A percentile compares a stretch with the other conserved stretches of the same genome.
phyloP scores from a whole-genome alignment of 1,284 basidiomycete genomes.

The Ceratobasidium papillatum region DNA sequence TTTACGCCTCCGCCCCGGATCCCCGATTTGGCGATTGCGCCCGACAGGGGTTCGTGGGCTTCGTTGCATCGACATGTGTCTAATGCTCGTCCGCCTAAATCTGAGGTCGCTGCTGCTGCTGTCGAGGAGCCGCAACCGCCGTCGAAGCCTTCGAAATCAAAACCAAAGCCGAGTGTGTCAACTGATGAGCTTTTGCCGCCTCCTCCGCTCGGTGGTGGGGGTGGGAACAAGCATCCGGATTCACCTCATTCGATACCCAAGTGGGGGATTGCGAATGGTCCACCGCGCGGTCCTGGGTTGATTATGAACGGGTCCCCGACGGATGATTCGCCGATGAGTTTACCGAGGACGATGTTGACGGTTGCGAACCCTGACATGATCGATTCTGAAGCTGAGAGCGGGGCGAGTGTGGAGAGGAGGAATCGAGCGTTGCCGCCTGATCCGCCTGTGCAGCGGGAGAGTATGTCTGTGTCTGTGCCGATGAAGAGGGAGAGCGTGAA shows the following conservation, averaged over 20 bases:
- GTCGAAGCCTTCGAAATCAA: too few relatives aligned
- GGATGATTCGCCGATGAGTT: constrained; percentile 34
- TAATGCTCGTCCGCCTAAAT: constrained; percentile 8
- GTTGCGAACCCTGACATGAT: constrained; percentile 26
- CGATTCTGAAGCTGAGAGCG: constrained; percentile 7
- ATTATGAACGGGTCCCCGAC: constrained; percentile 25
- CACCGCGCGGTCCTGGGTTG: constrained; percentile 8
- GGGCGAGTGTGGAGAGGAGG: not conserved
- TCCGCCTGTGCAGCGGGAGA: not conserved
- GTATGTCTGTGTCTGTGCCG: not conserved
- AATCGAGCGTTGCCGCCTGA: constrained; percentile 17
- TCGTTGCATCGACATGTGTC: constrained; percentile 14
- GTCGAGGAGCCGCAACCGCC: not conserved
- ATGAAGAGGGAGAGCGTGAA: constrained; percentile 9
- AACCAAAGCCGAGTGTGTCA: not conserved
- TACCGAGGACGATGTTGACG: constrained; percentile 21
- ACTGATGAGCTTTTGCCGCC: constrained; percentile 18
- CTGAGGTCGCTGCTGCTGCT: constrained; percentile 8
- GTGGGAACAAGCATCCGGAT: constrained; percentile 17
- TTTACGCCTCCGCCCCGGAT: constrained; percentile 35
- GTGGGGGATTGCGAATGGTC: constrained; percentile 27
- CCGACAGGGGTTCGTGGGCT: constrained; percentile 8
- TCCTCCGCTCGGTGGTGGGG: constrained; percentile 3
- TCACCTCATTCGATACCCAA: constrained; percentile 37
- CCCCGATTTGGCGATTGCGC: constrained; percentile 8